Percentiles rank a stretch among this genome's conserved stretches.
Evolutionary conservation across 164 flowering plant species (phyloP).

Genomic region (Vitis labrusca): DNA sequence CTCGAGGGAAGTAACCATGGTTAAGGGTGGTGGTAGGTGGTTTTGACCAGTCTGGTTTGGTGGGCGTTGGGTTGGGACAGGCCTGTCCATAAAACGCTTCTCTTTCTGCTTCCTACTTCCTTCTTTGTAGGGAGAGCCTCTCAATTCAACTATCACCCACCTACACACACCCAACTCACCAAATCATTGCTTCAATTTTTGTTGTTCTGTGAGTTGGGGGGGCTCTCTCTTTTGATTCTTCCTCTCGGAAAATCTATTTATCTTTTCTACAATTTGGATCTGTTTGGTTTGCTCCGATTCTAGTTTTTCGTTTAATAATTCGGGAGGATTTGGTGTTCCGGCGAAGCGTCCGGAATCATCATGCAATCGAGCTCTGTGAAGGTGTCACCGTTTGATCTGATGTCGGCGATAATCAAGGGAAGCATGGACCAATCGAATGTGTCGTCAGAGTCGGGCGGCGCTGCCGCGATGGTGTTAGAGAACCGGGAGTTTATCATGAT

Average conservation of each 20-base stretch:
- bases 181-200: too few species aligned
- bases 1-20: conserved; percentile 39
- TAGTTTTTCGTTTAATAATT: neutral
- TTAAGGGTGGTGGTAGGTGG: conserved; percentile 56
- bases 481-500: conserved; percentile 66
- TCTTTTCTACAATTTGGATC: too few species aligned
- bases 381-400: conserved; percentile 62
- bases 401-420: conserved; percentile 61
- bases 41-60: conserved; percentile 68
- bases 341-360: neutral
- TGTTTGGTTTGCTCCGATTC: neutral
- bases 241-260: neutral
- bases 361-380: conserved; percentile 45
- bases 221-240: neutral
- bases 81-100: neutral
- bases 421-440: conserved; percentile 40
- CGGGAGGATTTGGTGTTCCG: neutral
- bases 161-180: too few species aligned
- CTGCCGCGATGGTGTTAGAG: conserved; percentile 40
- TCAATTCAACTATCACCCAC: neutral
- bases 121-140: conserved; percentile 7
- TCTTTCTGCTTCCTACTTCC: neutral
- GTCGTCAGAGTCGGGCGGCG: conserved; percentile 29
- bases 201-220: too few species aligned
- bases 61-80: conserved; percentile 44